Percentiles rank a stretch among this genome's conserved stretches.
Conservation (phyloP, 306 rosid genomes). For the Mimosa pudica region DNA sequence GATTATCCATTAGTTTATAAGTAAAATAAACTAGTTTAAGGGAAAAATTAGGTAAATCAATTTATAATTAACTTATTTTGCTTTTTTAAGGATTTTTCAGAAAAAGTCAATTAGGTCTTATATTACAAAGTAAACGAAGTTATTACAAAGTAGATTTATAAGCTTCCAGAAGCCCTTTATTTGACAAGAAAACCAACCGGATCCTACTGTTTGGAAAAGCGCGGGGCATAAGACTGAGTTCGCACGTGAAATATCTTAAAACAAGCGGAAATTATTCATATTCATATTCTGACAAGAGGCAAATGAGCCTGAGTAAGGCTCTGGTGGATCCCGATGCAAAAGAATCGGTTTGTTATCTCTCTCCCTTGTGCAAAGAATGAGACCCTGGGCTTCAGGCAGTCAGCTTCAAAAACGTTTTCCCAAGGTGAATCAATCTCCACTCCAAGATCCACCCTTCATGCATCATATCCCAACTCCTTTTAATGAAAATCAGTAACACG, state of each 20-base stretch:
- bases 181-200: constrained; percentile 7
- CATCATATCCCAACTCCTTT: background rate
- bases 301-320: constrained; percentile 14
- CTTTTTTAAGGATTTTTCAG: too few species aligned
- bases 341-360: background rate
- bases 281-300: constrained; percentile 15
- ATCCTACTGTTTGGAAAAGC: background rate
- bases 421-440: constrained; percentile 22
- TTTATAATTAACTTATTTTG: too few species aligned
- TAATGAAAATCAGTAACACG: constrained; percentile 1
- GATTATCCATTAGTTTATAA: too few species aligned
- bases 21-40: too few species aligned
- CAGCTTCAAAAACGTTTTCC: constrained; percentile 20
- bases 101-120: too few species aligned
- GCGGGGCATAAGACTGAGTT: background rate
- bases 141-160: too few species aligned
- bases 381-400: background rate
- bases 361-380: background rate
- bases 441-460: constrained; percentile 15
- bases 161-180: background rate
- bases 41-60: too few species aligned
- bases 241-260: background rate
- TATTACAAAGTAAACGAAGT: too few species aligned
- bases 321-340: background rate
- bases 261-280: background rate